phyloP scores from a whole-genome alignment of 2,329 filamentous ascomycete species.

The Botryotinia convoluta region DNA sequence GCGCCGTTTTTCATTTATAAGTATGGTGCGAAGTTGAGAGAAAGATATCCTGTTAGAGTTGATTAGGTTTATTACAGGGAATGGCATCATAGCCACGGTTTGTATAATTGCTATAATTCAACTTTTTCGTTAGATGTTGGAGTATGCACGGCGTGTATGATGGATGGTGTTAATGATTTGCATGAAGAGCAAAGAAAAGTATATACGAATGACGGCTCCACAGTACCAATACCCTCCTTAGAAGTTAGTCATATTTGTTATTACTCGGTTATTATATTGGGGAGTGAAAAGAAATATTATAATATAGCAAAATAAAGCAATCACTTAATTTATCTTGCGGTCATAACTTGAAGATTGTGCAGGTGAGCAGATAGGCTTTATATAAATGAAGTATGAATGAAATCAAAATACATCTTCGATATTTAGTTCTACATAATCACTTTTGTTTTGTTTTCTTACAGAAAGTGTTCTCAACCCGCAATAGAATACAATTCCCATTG shows the following conservation, averaged over 20 bases:
- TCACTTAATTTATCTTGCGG: not conserved
- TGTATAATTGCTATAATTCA: not conserved
- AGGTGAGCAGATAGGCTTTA: not conserved
- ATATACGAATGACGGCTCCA: not conserved
- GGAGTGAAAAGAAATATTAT: not conserved
- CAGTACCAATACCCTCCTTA: slow-evolving; percentile 6
- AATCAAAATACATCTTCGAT: not conserved
- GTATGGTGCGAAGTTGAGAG: slow-evolving; percentile 10
- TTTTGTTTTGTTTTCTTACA: not conserved
- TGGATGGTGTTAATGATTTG: not conserved
- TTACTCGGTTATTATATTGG: not conserved
- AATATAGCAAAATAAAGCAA: not conserved
- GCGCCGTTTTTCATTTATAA: slow-evolving; percentile 12
- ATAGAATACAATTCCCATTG: not conserved
- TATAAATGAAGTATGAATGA: not conserved
- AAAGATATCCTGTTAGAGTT: slow-evolving; percentile 16
- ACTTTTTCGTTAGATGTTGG: not conserved
- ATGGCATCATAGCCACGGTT: too few species aligned
- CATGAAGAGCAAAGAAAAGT: not conserved
- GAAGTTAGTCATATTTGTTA: not conserved
- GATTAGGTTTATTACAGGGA: not conserved
- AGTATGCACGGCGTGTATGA: not conserved
- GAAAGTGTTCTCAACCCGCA: not conserved
- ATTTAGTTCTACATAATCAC: not conserved
- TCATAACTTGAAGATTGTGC: not conserved